A percentile compares a stretch with the other conserved stretches of the same genome.
Conservation (phyloP, 192 early-diverging fungal species). For the Umbelopsis isabellina region DNA sequence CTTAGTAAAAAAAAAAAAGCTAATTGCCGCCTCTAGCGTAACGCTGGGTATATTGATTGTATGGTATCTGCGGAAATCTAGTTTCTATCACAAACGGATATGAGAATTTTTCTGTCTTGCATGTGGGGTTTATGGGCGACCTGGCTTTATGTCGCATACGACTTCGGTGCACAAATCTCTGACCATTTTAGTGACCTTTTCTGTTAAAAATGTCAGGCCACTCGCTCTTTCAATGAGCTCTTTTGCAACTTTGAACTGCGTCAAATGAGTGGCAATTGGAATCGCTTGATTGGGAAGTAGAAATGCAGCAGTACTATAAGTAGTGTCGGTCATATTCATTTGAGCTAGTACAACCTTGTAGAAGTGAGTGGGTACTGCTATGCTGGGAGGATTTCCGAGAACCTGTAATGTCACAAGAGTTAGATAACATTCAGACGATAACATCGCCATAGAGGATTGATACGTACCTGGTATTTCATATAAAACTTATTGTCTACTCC, state of each 20-base stretch:
- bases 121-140: neutral
- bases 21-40: too few relatives aligned
- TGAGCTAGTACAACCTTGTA: conserved; percentile 49
- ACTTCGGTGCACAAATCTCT: conserved; percentile 50
- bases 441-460: neutral
- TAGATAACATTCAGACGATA: conserved; percentile 38
- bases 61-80: too few relatives aligned
- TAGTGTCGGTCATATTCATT: conserved; percentile 41
- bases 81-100: too few relatives aligned
- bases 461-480: conserved; percentile 70
- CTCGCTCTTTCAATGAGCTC: conserved; percentile 72
- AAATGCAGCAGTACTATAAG: conserved; percentile 66
- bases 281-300: conserved; percentile 83
- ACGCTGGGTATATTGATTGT: too few relatives aligned
- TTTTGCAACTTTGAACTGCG: conserved; percentile 65
- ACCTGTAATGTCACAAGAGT: conserved; percentile 39
- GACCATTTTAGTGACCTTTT: conserved; percentile 43
- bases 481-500: conserved; percentile 73
- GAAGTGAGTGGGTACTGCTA: conserved; percentile 68
- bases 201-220: conserved; percentile 69
- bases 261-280: conserved; percentile 59
- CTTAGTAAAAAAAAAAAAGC: too few relatives aligned
- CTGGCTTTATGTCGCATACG: conserved; percentile 30
- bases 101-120: too few relatives aligned
- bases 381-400: conserved; percentile 71